A percentile compares a stretch with the other conserved stretches of the same genome.
Evolutionary conservation across 352 stramenopile genomes (phyloP).

Genomic region (Pythium dissimile): DNA sequence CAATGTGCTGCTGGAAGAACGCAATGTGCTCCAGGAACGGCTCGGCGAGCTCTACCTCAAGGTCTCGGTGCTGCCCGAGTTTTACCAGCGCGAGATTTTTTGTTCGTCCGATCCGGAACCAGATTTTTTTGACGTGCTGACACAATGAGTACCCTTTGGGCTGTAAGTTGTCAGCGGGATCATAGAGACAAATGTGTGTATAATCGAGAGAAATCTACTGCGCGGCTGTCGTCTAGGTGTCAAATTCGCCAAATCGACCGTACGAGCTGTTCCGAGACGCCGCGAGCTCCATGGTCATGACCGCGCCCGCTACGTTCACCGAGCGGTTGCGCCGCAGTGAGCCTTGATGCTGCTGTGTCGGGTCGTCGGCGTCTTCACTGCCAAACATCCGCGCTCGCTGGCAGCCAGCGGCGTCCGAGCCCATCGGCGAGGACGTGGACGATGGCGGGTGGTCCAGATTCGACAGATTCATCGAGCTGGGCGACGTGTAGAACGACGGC

Average conservation of each 20-base stretch:
- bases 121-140: conserved; percentile 83
- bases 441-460: neutral
- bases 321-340: conserved; percentile 68
- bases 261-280: conserved; percentile 26
- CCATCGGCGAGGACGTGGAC: neutral
- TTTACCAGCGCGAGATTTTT: conserved; percentile 85
- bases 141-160: too few relatives aligned
- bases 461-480: conserved; percentile 81
- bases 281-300: conserved; percentile 73
- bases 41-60: conserved; percentile 76
- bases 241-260: conserved; percentile 31
- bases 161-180: too few relatives aligned
- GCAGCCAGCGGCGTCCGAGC: neutral
- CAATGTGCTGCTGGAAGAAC: conserved; percentile 56
- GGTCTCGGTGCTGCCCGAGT: conserved; percentile 80
- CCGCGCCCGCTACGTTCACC: conserved; percentile 76
- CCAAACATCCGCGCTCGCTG: neutral
- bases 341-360: neutral
- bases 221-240: too few relatives aligned
- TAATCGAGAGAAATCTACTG: too few relatives aligned
- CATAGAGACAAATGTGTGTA: too few relatives aligned
- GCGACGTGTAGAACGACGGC: conserved; percentile 86
- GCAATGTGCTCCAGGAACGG: conserved; percentile 60
- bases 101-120: conserved; percentile 64
- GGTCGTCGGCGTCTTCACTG: conserved; percentile 8